These are phyloP conservation scores for Zygosaccharomyces rouxii DNA, from an alignment of 805 yeast species.

Conservation along the genomic window DNA sequence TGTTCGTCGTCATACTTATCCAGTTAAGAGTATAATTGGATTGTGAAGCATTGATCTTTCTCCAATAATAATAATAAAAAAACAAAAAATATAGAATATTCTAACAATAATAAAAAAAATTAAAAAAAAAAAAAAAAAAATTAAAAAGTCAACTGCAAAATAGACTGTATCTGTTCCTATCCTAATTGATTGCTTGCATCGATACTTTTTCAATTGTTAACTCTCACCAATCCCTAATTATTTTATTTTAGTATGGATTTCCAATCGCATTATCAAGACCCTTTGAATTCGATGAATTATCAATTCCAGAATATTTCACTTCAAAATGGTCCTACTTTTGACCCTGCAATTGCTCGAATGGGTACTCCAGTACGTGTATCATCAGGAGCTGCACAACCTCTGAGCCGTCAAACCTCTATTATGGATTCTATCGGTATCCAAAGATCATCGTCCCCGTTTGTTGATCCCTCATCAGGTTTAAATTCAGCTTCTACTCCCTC, in stretches of 20 bases:
- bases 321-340: neutral
- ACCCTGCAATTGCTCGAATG: conserved; percentile 6
- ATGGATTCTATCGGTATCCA: conserved; percentile 29
- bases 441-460: conserved; percentile 25
- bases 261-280: conserved; percentile 17
- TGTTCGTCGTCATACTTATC: neutral
- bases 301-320: conserved; percentile 18
- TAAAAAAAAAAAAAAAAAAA: neutral
- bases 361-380: conserved; percentile 12
- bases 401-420: conserved; percentile 23
- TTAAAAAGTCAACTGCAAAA: neutral
- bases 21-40: neutral
- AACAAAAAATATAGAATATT: neutral
- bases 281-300: conserved; percentile 20
- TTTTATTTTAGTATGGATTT: conserved; percentile 13
- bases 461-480: conserved; percentile 2
- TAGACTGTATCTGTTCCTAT: neutral
- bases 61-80: neutral
- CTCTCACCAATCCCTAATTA: neutral
- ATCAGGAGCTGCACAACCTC: conserved; percentile 8
- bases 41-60: neutral
- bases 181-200: neutral
- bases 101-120: neutral
- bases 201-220: neutral
- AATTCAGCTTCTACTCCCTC: neutral